Conservation (phyloP, 2,329 filamentous ascomycete genomes). For the Ustilaginoidea virens region DNA sequence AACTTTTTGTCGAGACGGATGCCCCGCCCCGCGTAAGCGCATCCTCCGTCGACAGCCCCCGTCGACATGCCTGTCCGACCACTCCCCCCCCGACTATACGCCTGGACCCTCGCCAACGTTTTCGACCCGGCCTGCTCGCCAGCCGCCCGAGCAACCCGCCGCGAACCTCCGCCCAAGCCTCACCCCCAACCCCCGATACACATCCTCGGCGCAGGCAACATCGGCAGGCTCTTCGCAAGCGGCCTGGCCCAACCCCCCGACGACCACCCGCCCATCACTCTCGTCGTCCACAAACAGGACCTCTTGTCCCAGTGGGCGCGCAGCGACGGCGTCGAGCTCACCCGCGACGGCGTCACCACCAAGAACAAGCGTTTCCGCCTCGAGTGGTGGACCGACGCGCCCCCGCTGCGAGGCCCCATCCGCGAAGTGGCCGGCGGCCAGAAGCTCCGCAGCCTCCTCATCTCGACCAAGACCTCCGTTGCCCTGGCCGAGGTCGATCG, state of each 20-base stretch:
- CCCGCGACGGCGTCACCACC: conserved; percentile 17
- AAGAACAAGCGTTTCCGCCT: conserved; percentile 27
- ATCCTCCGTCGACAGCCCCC: conserved; percentile 3
- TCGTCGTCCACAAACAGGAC: conserved; percentile 54
- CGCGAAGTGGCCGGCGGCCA: conserved; percentile 23
- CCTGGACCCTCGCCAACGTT: conserved; percentile 19
- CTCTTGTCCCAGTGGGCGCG: conserved; percentile 32
- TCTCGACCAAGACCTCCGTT: conserved; percentile 59
- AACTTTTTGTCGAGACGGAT: too few species aligned
- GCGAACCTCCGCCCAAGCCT: conserved; percentile 4
- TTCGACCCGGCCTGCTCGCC: conserved; percentile 6
- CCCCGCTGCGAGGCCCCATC: conserved; percentile 19
- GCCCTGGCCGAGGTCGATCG: conserved; percentile 45
- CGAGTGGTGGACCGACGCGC: conserved; percentile 37
- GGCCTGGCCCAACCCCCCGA: conserved; percentile 43
- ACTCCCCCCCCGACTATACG: conserved; percentile 19
- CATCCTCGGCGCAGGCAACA: conserved; percentile 68
- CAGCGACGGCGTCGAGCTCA: conserved; percentile 28
- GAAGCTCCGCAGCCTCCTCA: conserved; percentile 55
- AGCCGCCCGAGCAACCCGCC: neutral
- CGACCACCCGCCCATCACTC: conserved; percentile 55
- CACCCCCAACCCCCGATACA: neutral
- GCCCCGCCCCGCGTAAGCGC: too few species aligned
- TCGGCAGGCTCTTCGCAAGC: conserved; percentile 67
- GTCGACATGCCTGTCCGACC: conserved; percentile 16